Evolutionary conservation across 2,329 filamentous ascomycete genomes (phyloP), one percentile per base, ranked within the genome.

Genomic region (Aotearoamyces nothofagi): DNA sequence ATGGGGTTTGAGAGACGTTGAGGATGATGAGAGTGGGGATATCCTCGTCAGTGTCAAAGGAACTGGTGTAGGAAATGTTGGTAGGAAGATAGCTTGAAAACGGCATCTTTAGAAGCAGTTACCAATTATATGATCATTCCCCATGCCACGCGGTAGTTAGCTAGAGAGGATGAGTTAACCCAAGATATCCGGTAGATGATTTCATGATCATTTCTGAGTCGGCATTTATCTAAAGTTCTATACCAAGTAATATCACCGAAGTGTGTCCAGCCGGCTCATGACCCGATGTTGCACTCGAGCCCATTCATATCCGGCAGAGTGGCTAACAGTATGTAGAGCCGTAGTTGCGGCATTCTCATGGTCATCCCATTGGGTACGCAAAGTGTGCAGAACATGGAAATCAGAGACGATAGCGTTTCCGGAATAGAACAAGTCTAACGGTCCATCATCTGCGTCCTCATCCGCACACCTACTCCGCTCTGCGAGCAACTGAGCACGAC

Each of bases 21-120:
- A 71, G 15, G 70, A 71, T 17, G 69, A 77, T 24, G 54, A 62
- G 30, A 60, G 56, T 5, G 55, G 57, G 11, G 80, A 92, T 50
- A 66, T 96, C 29, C 67, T 93, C 35, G 64, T 98, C 42, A 92
- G 83, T 41, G 78, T 98, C 24, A 92, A 96, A 46, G 90, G 90
- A 17, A 75, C 73, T 44, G 90, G 90, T 24, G 81, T 98, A 34
- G 90, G 90, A 16, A 98, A 96, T 50, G 80, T 96, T 27, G 87
- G 87, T 30, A 72, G 86, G 47, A 96, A 96, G 58, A 78, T 94
- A 51, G 70, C 69, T 37, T 76, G 52, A 44, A 20, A n/a, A n/a
- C n/a, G n/a, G n/a, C n/a, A n/a, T n/a, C n/a, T n/a, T n/a, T n/a
- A n/a, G n/a, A n/a, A n/a, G n/a, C n/a, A n/a, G n/a, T n/a, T n/a